phyloP scores from a whole-genome alignment of 1,284 basidiomycete genomes.

The Ceratobasidium sp. region DNA sequence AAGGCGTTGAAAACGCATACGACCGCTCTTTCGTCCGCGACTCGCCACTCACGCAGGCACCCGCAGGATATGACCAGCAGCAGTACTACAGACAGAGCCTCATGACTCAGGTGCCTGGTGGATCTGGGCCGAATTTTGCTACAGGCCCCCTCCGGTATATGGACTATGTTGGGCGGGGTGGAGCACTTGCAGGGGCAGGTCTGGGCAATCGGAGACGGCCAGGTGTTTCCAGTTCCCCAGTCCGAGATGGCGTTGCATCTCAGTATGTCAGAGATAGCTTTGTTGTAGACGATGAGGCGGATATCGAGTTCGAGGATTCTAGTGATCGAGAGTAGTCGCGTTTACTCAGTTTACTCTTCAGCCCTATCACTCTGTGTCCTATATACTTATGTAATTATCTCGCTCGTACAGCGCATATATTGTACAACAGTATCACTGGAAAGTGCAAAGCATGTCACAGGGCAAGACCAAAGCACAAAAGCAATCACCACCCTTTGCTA shows the following conservation, averaged over 20 bases:
- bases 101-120: constrained; percentile 70
- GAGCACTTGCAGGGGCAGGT: constrained; percentile 9
- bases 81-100: constrained; percentile 75
- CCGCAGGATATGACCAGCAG: constrained; percentile 80
- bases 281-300: constrained; percentile 77
- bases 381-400: constrained; percentile 11
- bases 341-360: not conserved
- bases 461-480: not conserved
- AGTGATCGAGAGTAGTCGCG: constrained; percentile 22
- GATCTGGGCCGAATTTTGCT: constrained; percentile 66
- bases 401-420: not conserved
- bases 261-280: constrained; percentile 80
- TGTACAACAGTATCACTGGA: not conserved
- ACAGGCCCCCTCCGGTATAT: constrained; percentile 63
- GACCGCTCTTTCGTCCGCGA: constrained; percentile 78
- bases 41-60: constrained; percentile 75
- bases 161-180: constrained; percentile 55
- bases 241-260: constrained; percentile 63
- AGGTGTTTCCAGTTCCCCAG: constrained; percentile 62
- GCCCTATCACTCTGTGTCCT: not conserved
- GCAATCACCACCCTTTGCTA: not conserved
- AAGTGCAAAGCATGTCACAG: not conserved
- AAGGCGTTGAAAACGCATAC: constrained; percentile 70
- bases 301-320: constrained; percentile 54
- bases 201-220: constrained; percentile 25